phyloP scores from a whole-genome alignment of 1,139 yeast species.

The Sugiyamaella sp. region DNA sequence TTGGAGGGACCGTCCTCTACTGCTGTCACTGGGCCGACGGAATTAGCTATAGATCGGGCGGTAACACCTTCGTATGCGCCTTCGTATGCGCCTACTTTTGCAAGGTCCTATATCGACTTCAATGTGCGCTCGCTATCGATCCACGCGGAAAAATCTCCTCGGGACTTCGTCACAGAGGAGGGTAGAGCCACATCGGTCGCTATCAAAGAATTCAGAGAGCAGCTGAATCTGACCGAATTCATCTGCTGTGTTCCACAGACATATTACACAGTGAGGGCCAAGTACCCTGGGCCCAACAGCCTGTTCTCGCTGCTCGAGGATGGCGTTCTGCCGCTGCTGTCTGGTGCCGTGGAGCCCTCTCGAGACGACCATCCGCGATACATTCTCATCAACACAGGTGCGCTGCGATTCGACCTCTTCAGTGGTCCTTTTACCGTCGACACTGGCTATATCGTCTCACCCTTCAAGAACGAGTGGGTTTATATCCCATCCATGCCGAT shows the following conservation, averaged over 20 bases:
- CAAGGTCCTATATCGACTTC: conserved; percentile 79
- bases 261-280: conserved; percentile 71
- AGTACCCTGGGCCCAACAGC: conserved; percentile 61
- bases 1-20: too few species aligned
- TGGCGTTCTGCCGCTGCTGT: conserved; percentile 61
- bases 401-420: conserved; percentile 84
- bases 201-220: conserved; percentile 51
- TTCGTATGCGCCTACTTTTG: conserved; percentile 37
- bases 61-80: too few species aligned
- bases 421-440: conserved; percentile 84
- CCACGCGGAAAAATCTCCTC: conserved; percentile 52
- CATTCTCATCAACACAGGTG: conserved; percentile 81
- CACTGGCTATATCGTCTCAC: conserved; percentile 81
- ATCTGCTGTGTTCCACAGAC: conserved; percentile 68
- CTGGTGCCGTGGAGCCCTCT: conserved; percentile 30
- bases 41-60: too few species aligned
- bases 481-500: conserved; percentile 56
- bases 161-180: conserved; percentile 44
- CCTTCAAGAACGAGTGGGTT: conserved; percentile 81
- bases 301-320: conserved; percentile 63
- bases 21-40: too few species aligned
- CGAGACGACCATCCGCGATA: conserved; percentile 51
- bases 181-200: conserved; percentile 55
- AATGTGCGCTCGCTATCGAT: conserved; percentile 66
- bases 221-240: conserved; percentile 56